Base-by-base conservation (phyloP, 1,139 yeast species). In the Lodderomyces metapsilosis region DNA sequence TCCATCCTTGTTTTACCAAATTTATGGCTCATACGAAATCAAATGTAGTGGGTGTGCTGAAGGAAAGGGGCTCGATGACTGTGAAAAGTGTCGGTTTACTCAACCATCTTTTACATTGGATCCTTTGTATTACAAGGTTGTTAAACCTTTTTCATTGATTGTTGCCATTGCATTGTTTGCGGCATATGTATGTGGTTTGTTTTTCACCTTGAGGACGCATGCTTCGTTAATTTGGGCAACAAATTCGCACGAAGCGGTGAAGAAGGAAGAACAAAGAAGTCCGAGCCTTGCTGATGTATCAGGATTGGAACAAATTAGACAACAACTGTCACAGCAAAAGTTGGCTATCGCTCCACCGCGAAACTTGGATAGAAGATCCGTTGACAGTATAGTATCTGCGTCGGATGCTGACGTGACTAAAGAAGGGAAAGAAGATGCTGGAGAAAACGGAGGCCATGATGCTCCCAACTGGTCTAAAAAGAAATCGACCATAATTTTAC, bases 381-480 rank as follows among this genome's bases (percentile, higher is more conserved):
- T 33, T 20, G 36, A 33, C 3, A 33, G 36, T 10, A 10, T 15
- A 36, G 12, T 23, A 5, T 30, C 43, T 18, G 10, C 33, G 16
- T 22, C 32, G 32, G 50, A 47, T 11, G 36, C 36, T 1, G 46
- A 43, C 13, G 36, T 40, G 12, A 45, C 43, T 15, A 44, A 48
- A 25, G 50, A 45, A 27, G 41, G 23, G 24, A 40, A 43, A 16
- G 57, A 52, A 30, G 49, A 48, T 17, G 64, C 59, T 5, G 68
- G 56, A 5, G 41, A 38, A 33, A 64, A 64, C 9, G 84, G 87
- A 4, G 95, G 95, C 0, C 98, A 92, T 53, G 98, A 91, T 61
- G 96, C 97, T 0, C 98, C 98, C 34, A 92, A 92, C 58, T 92
- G 99, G 99, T 84, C 96, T 10, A 74, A 94, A 53, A 69, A 73